These are phyloP conservation scores for Lyophyllum shimeji DNA, from an alignment of 768 basidiomycete genomes.

Conservation along the genomic window DNA sequence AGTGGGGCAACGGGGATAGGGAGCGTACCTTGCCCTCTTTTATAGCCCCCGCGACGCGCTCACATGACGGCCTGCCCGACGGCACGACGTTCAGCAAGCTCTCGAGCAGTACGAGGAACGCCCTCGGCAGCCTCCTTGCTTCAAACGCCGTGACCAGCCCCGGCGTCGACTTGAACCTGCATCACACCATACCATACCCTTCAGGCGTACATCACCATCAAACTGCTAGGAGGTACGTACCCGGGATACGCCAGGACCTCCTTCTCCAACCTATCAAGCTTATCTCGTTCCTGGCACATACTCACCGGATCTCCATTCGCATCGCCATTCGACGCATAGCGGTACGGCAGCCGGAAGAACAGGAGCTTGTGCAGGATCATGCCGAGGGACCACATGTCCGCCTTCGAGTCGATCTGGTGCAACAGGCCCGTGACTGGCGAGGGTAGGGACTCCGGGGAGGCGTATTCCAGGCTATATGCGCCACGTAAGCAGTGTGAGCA, in stretches of 20 bases:
- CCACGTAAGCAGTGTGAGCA: neutral
- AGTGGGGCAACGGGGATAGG: neutral
- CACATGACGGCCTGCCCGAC: constrained; percentile 63
- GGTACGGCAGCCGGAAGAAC: constrained; percentile 88
- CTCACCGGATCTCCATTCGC: constrained; percentile 41
- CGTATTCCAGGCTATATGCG: constrained; percentile 69
- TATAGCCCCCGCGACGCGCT: constrained; percentile 68
- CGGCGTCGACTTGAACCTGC: constrained; percentile 51
- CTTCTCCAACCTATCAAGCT: constrained; percentile 65
- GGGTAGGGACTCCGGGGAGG: constrained; percentile 85
- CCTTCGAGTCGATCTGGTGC: constrained; percentile 77
- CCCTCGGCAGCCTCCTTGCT: constrained; percentile 67
- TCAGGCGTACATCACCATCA: too few species aligned
- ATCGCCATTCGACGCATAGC: constrained; percentile 63
- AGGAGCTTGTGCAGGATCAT: constrained; percentile 94
- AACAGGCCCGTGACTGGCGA: constrained; percentile 64
- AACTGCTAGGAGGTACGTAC: too few species aligned
- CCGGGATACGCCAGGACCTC: constrained; percentile 79
- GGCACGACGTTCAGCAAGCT: constrained; percentile 65
- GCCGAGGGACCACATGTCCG: constrained; percentile 97
- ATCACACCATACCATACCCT: too few species aligned
- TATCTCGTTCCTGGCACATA: constrained; percentile 51
- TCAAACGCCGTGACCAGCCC: constrained; percentile 58
- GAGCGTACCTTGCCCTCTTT: constrained; percentile 68
- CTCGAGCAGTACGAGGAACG: constrained; percentile 73